A percentile compares a stretch with the other conserved stretches of the same genome.
phyloP scores from a whole-genome alignment of 83 land plant species.

The Thuja plicata region DNA sequence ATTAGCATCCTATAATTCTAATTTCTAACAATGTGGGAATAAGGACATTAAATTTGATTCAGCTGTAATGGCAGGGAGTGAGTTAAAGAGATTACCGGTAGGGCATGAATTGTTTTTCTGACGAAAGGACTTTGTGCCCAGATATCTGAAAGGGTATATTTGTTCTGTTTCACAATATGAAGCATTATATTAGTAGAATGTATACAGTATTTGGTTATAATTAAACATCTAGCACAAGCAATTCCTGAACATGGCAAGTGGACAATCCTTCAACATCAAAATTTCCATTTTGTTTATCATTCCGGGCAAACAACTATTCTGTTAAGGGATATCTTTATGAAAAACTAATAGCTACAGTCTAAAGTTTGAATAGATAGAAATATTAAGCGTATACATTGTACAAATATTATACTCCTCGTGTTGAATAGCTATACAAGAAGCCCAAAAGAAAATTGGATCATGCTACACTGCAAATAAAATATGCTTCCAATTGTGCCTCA shows the following conservation, averaged over 20 bases:
- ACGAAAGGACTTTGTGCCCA: conserved; percentile 17
- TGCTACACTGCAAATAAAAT: neutral
- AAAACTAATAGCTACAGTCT: neutral
- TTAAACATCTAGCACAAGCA: neutral
- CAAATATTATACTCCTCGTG: neutral
- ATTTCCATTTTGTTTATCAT: neutral
- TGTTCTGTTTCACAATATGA: conserved; percentile 14
- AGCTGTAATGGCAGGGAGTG: neutral
- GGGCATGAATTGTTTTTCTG: conserved; percentile 9
- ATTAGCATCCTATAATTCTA: neutral
- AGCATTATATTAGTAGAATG: neutral
- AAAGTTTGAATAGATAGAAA: neutral
- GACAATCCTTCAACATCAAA: neutral
- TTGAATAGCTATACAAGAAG: neutral
- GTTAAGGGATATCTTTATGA: neutral
- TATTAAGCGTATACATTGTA: neutral
- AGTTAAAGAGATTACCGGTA: neutral
- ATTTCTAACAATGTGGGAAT: neutral
- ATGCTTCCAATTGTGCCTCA: neutral
- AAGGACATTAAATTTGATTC: neutral
- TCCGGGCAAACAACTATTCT: neutral
- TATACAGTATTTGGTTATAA: neutral
- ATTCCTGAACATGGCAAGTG: neutral
- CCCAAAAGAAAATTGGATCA: neutral
- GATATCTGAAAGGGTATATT: conserved; percentile 6